phyloP scores from a whole-genome alignment of 2,329 filamentous ascomycete genomes.

The Exophiala viscosa region DNA sequence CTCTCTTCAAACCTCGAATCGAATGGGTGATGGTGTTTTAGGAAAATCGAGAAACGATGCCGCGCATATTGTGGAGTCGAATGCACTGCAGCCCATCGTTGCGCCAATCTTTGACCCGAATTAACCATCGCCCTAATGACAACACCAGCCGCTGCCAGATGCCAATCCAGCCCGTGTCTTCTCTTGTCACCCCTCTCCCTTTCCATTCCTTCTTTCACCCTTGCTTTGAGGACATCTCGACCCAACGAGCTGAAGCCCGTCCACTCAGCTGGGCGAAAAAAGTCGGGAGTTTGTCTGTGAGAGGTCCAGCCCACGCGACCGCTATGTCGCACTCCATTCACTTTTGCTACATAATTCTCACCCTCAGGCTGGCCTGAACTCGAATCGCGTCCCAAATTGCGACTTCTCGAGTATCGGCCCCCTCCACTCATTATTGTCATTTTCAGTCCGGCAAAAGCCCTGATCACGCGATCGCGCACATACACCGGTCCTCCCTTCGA shows the following conservation, averaged over 20 bases:
- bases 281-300: neutral
- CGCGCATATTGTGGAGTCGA: neutral
- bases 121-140: neutral
- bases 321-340: constrained; percentile 20
- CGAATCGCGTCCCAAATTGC: constrained; percentile 13
- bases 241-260: neutral
- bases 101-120: neutral
- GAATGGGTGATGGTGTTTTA: too few species aligned
- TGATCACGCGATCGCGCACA: neutral
- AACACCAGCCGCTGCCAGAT: constrained; percentile 3
- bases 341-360: constrained; percentile 13
- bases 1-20: too few species aligned
- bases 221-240: constrained; percentile 1
- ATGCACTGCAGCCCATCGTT: neutral
- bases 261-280: constrained; percentile 1
- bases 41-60: too few species aligned
- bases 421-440: constrained; percentile 18
- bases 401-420: constrained; percentile 9
- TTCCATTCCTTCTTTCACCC: neutral
- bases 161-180: neutral
- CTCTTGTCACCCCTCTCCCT: neutral
- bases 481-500: neutral
- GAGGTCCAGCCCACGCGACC: constrained; percentile 15
- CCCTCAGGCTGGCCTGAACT: constrained; percentile 23
- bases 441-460: neutral